phyloP scores from a whole-genome alignment of 179 eudicot species.

The Actinidia arguta region DNA sequence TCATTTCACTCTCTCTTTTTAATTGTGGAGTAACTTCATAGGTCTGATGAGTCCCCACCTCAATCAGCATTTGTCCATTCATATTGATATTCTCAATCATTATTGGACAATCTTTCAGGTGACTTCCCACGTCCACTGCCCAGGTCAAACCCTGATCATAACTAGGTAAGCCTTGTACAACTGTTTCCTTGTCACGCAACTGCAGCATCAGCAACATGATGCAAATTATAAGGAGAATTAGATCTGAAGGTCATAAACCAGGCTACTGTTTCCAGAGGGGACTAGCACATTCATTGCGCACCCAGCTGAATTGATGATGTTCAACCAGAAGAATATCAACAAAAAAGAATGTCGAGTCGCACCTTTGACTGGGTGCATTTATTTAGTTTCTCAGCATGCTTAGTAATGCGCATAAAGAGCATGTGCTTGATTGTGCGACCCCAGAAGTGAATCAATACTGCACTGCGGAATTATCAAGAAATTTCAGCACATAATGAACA shows the following conservation, averaged over 20 bases:
- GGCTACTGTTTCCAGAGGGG: not conserved
- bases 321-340: not conserved
- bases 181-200: constrained; percentile 44
- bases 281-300: not conserved
- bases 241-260: not conserved
- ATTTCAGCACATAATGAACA: constrained; percentile 32
- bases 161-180: constrained; percentile 45
- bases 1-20: not conserved
- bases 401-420: constrained; percentile 78
- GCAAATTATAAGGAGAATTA: not conserved
- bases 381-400: constrained; percentile 81
- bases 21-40: constrained; percentile 4
- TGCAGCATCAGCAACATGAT: constrained; percentile 14
- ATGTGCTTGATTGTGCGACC: constrained; percentile 93
- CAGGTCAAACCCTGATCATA: constrained; percentile 89
- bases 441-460: constrained; percentile 93
- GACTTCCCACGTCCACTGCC: constrained; percentile 92
- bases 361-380: constrained; percentile 71
- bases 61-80: constrained; percentile 80
- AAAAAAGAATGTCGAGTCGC: constrained; percentile 16
- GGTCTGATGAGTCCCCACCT: constrained; percentile 48
- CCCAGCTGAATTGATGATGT: not conserved
- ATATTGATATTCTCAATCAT: constrained; percentile 76
- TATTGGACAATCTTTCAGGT: constrained; percentile 72
- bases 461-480: constrained; percentile 58